phyloP scores from a whole-genome alignment of 2,329 filamentous ascomycete genomes.

The Amesomyces nigricolor region DNA sequence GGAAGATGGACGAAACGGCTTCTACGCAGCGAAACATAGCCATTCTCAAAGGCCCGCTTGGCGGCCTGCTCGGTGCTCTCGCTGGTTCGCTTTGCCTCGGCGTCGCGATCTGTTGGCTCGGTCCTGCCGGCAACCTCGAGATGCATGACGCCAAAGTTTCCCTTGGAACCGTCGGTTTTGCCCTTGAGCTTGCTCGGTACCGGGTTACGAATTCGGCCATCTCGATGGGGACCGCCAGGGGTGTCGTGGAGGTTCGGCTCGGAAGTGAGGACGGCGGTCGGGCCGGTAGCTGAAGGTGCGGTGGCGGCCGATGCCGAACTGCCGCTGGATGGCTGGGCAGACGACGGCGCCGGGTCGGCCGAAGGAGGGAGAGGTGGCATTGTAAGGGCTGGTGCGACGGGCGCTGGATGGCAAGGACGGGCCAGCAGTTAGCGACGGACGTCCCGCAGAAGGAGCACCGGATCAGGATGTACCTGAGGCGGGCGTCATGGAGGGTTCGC shows the following conservation, averaged over 20 bases:
- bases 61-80: slow-evolving; percentile 56
- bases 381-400: neutral
- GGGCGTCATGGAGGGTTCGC: neutral
- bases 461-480: slow-evolving; percentile 11
- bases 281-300: slow-evolving; percentile 3
- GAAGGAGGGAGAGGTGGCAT: slow-evolving; percentile 12
- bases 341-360: neutral
- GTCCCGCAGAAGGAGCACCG: neutral
- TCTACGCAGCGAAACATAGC: slow-evolving; percentile 47
- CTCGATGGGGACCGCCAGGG: slow-evolving; percentile 29
- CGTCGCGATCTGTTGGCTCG: slow-evolving; percentile 45
- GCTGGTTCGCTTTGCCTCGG: slow-evolving; percentile 55
- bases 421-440: slow-evolving; percentile 4
- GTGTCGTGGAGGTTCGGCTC: slow-evolving; percentile 23
- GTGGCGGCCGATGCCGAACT: neutral
- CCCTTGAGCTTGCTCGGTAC: slow-evolving; percentile 59
- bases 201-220: slow-evolving; percentile 51
- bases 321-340: slow-evolving; percentile 7
- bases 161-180: slow-evolving; percentile 49
- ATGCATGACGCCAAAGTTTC: slow-evolving; percentile 59
- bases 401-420: neutral
- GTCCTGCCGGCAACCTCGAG: slow-evolving; percentile 46
- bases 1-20: slow-evolving; percentile 35
- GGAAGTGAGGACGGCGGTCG: slow-evolving; percentile 24
- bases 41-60: slow-evolving; percentile 48